phyloP scores from a whole-genome alignment of 1,284 basidiomycete genomes.

The Melampsora larici-populina region DNA sequence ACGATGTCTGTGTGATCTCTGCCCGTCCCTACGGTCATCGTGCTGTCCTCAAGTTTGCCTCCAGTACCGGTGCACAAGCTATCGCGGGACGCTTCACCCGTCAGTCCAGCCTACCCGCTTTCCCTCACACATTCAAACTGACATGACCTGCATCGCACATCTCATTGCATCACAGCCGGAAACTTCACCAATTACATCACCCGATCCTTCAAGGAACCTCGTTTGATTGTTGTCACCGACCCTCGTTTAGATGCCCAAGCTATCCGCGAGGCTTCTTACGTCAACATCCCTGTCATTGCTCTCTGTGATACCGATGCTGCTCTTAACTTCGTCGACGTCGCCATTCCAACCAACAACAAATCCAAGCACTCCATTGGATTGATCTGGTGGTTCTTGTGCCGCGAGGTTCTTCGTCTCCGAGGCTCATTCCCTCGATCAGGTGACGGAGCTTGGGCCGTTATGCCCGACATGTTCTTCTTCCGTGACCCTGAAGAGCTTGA shows the following conservation, averaged over 20 bases:
- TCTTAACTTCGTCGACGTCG: constrained; percentile 94
- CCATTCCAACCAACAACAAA: constrained; percentile 99
- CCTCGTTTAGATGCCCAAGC: constrained; percentile 99
- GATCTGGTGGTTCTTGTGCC: constrained; percentile 97
- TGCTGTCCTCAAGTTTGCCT: constrained; percentile 95
- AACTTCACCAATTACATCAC: constrained; percentile 98
- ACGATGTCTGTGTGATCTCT: constrained; percentile 96
- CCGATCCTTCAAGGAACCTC: constrained; percentile 99
- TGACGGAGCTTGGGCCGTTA: constrained; percentile 85
- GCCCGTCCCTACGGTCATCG: constrained; percentile 98
- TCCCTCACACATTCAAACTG: neutral
- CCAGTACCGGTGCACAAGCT: constrained; percentile 95
- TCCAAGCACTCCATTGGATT: constrained; percentile 93
- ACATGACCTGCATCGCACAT: neutral
- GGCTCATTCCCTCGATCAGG: constrained; percentile 83
- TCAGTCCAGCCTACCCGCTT: neutral
- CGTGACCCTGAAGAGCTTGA: constrained; percentile 41
- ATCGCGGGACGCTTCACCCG: constrained; percentile 98
- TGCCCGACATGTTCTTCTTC: constrained; percentile 56
- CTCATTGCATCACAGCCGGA: constrained; percentile 61
- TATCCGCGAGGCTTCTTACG: constrained; percentile 98
- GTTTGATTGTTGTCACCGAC: constrained; percentile 96
- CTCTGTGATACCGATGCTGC: constrained; percentile 98
- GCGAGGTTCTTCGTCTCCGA: constrained; percentile 92
- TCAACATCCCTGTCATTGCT: constrained; percentile 99